Conservation (phyloP, 2,329 filamentous ascomycete species). For the Achaetomium macrosporum region DNA sequence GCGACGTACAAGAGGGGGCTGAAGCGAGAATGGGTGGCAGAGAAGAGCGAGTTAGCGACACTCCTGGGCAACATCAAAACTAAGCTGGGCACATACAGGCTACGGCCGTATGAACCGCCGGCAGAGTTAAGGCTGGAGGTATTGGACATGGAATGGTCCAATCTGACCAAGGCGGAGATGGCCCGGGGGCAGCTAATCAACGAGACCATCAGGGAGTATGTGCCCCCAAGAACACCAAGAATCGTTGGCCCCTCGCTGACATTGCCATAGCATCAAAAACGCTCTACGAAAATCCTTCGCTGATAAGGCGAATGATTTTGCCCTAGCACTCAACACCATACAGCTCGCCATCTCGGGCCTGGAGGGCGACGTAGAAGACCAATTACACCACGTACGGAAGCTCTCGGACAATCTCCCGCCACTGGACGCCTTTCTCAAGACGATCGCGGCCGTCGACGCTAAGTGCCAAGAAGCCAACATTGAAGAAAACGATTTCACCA, state of each 20-base stretch:
- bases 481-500: slow-evolving; percentile 99
- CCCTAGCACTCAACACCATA: slow-evolving; percentile 88
- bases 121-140: slow-evolving; percentile 74
- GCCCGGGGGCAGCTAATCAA: slow-evolving; percentile 89
- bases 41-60: slow-evolving; percentile 92
- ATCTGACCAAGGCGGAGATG: slow-evolving; percentile 77
- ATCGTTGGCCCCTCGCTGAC: neutral
- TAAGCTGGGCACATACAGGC: slow-evolving; percentile 88
- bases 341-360: slow-evolving; percentile 93
- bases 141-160: slow-evolving; percentile 76
- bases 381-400: slow-evolving; percentile 78
- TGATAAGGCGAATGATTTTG: slow-evolving; percentile 98
- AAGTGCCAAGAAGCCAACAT: slow-evolving; percentile 96
- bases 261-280: slow-evolving; percentile 72
- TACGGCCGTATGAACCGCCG: slow-evolving; percentile 87
- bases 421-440: slow-evolving; percentile 83
- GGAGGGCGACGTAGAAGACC: slow-evolving; percentile 94
- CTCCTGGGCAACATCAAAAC: slow-evolving; percentile 98
- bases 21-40: slow-evolving; percentile 94
- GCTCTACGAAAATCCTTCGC: slow-evolving; percentile 86
- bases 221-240: slow-evolving; percentile 12
- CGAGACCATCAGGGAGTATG: slow-evolving; percentile 90
- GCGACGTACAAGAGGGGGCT: slow-evolving; percentile 82
- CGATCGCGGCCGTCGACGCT: slow-evolving; percentile 77
- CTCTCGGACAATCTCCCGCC: slow-evolving; percentile 81